A percentile compares a stretch with the other conserved stretches of the same genome.
These are phyloP conservation scores for Taphrina wiesneri DNA, from an alignment of 1,139 yeast species.

Conservation along the genomic window DNA sequence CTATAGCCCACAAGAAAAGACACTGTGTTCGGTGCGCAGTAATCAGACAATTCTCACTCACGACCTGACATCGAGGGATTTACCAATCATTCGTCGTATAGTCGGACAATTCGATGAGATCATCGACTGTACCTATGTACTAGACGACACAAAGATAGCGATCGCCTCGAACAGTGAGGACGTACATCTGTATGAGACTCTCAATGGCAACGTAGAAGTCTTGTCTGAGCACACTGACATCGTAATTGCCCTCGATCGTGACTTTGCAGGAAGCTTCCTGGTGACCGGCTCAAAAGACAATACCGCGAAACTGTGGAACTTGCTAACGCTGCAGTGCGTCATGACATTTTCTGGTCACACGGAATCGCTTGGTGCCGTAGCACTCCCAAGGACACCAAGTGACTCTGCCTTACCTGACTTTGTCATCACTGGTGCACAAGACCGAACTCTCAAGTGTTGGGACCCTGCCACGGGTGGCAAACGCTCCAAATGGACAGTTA, in stretches of 20 bases:
- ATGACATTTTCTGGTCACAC: conserved; percentile 81
- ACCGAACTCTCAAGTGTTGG: conserved; percentile 91
- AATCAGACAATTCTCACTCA: conserved; percentile 77
- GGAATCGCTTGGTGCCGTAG: conserved; percentile 80
- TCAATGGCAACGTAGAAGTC: conserved; percentile 63
- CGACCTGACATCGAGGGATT: conserved; percentile 43
- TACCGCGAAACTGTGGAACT: conserved; percentile 75
- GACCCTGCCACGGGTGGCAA: conserved; percentile 46
- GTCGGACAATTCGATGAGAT: conserved; percentile 97
- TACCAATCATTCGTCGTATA: conserved; percentile 57
- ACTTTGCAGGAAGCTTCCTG: conserved; percentile 80
- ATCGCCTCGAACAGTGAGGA: conserved; percentile 96
- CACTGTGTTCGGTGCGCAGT: conserved; percentile 57
- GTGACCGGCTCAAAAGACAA: conserved; percentile 93
- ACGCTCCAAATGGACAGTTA: conserved; percentile 77
- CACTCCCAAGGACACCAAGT: conserved; percentile 62
- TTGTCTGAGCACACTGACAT: conserved; percentile 83
- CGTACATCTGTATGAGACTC: conserved; percentile 56
- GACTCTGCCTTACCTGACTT: conserved; percentile 60
- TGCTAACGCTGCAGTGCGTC: conserved; percentile 47
- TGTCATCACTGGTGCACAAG: conserved; percentile 81
- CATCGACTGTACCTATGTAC: conserved; percentile 80
- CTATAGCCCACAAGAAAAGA: conserved; percentile 34
- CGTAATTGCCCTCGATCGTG: conserved; percentile 74
- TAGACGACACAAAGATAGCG: conserved; percentile 62